Percentiles rank a stretch among this genome's conserved stretches.
phyloP scores from a whole-genome alignment of 148 eudicot species.

The Agrostemma githago region DNA sequence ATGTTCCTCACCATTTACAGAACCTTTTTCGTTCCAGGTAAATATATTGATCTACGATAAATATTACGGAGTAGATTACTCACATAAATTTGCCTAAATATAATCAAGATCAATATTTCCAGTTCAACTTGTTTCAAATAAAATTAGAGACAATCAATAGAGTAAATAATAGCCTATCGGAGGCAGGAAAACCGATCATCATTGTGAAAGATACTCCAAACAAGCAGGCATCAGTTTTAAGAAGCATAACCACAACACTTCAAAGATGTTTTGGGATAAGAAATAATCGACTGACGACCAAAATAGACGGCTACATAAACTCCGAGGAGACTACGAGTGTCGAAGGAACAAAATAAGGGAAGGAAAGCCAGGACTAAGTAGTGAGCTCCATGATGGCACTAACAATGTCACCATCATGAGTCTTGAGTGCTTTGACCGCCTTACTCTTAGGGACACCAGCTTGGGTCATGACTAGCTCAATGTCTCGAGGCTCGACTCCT shows the following conservation, averaged over 20 bases:
- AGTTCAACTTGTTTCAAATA: no score
- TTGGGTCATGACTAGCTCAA: constrained; percentile 83
- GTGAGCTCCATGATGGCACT: constrained; percentile 88
- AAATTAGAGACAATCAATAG: no score
- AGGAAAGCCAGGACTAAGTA: constrained; percentile 33
- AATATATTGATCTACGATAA: no score
- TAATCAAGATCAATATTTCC: no score
- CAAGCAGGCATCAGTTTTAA: constrained; percentile 20
- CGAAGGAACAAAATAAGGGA: neutral
- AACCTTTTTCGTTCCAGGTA: no score
- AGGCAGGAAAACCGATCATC: constrained; percentile 6
- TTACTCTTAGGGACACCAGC: constrained; percentile 71
- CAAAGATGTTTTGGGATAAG: neutral
- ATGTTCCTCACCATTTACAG: no score
- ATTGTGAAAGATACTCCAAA: neutral
- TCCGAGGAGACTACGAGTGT: neutral
- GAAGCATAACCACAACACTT: constrained; percentile 23
- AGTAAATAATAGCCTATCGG: neutral
- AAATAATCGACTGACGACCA: neutral
- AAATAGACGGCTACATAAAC: constrained; percentile 11
- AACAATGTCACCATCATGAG: constrained; percentile 66
- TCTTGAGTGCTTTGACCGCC: constrained; percentile 88
- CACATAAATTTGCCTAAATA: no score
- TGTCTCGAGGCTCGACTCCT: constrained; percentile 72
- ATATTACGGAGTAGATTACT: no score